A percentile compares a stretch with the other conserved stretches of the same genome.
These are phyloP conservation scores for Haplosporangium gracile DNA, from an alignment of 192 early-diverging fungal genomes.

Conservation along the genomic window DNA sequence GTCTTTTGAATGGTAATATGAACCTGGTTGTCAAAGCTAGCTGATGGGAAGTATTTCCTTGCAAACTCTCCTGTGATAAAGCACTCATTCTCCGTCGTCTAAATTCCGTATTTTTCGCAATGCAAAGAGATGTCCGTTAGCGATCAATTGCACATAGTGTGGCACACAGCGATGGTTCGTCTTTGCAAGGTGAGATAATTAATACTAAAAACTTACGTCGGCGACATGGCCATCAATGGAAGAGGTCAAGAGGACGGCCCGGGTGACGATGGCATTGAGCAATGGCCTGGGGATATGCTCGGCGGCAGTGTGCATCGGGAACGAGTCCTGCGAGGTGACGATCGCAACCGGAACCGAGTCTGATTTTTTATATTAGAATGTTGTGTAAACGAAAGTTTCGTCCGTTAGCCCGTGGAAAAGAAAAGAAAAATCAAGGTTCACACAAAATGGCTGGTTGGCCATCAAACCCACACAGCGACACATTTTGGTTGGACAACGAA, in stretches of 20 bases:
- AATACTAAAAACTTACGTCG: slow-evolving; percentile 14
- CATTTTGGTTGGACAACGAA: background rate
- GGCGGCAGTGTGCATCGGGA: slow-evolving; percentile 28
- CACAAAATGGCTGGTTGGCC: background rate
- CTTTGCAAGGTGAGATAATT: background rate
- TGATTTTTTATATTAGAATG: slow-evolving; percentile 42
- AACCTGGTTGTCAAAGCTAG: slow-evolving; percentile 28
- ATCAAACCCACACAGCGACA: background rate
- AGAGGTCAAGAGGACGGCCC: slow-evolving; percentile 48
- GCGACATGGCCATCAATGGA: slow-evolving; percentile 52
- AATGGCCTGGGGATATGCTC: slow-evolving; percentile 16
- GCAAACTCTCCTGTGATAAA: slow-evolving; percentile 51
- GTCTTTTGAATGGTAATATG: slow-evolving; percentile 53
- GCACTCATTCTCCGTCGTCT: slow-evolving; percentile 44
- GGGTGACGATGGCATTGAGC: slow-evolving; percentile 37
- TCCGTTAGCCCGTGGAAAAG: slow-evolving; percentile 5
- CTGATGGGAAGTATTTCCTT: slow-evolving; percentile 25
- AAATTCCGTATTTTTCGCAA: background rate
- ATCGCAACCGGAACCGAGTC: slow-evolving; percentile 57
- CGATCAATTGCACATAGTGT: background rate
- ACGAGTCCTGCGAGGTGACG: slow-evolving; percentile 33
- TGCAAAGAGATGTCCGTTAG: background rate
- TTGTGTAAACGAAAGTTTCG: background rate
- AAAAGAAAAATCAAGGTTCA: slow-evolving; percentile 24
- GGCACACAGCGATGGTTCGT: too few relatives aligned